Evolutionary conservation across 2,329 filamentous ascomycete genomes (phyloP).

Genomic region (Periconia macrospinosa): DNA sequence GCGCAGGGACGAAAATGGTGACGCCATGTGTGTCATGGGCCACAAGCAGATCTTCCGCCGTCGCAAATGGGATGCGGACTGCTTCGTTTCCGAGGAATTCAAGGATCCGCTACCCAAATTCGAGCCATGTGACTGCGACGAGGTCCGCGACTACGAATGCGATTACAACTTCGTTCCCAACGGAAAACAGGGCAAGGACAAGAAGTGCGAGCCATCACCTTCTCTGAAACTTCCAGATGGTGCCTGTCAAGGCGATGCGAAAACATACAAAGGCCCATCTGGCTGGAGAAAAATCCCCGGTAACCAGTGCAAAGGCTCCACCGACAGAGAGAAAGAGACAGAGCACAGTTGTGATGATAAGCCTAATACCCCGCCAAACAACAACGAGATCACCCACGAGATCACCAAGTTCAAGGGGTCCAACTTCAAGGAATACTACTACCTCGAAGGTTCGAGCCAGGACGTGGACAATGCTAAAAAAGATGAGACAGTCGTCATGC

Average conservation of each 20-base stretch:
- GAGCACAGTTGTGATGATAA: conserved; percentile 74
- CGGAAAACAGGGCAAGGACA: conserved; percentile 50
- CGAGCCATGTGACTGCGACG: conserved; percentile 78
- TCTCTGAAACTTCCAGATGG: conserved; percentile 68
- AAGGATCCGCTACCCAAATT: conserved; percentile 72
- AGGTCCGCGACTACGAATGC: conserved; percentile 83
- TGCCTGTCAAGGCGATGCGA: conserved; percentile 70
- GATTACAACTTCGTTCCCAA: conserved; percentile 81
- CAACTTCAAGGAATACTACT: conserved; percentile 62
- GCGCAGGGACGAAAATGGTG: conserved; percentile 74
- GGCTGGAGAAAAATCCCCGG: conserved; percentile 88
- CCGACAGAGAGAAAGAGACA: conserved; percentile 53
- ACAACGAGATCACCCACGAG: conserved; percentile 66
- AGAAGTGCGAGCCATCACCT: conserved; percentile 68
- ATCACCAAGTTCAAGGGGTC: conserved; percentile 65
- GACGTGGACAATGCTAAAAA: conserved; percentile 69
- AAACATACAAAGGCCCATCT: conserved; percentile 80
- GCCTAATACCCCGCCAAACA: conserved; percentile 52
- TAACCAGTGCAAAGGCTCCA: conserved; percentile 51
- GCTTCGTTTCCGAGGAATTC: conserved; percentile 86
- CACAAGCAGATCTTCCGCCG: conserved; percentile 86
- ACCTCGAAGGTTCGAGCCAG: conserved; percentile 70
- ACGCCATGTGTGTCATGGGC: conserved; percentile 91
- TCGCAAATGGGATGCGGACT: conserved; percentile 84
- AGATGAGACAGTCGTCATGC: conserved; percentile 74